Evolutionary conservation across 495 filamentous ascomycete genomes (phyloP).

Genomic region (Pyrenula aspistea): DNA sequence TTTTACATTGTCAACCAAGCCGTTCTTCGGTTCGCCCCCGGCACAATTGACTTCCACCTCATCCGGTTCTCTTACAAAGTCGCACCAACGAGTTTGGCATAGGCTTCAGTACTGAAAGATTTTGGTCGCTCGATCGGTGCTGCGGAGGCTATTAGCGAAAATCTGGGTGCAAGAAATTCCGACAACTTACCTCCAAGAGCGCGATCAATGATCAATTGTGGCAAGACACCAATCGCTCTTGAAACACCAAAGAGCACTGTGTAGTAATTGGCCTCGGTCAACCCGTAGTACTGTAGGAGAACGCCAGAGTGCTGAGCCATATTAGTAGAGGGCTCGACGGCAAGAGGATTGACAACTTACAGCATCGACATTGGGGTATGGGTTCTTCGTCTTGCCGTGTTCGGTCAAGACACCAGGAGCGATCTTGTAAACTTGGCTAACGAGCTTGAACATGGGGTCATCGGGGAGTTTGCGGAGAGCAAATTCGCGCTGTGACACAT

Average conservation of each 20-base stretch:
- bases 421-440: slow-evolving; percentile 99
- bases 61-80: slow-evolving; percentile 62
- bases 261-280: slow-evolving; percentile 99
- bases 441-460: slow-evolving; percentile 98
- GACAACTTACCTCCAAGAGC: slow-evolving; percentile 49
- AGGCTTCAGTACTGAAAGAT: slow-evolving; percentile 94
- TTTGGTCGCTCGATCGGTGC: slow-evolving; percentile 64
- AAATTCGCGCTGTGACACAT: slow-evolving; percentile 93
- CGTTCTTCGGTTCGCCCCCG: not conserved
- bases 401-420: slow-evolving; percentile 94
- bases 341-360: slow-evolving; percentile 28
- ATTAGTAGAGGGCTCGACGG: slow-evolving; percentile 19
- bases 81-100: slow-evolving; percentile 83
- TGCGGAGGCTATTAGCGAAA: too few species aligned
- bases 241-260: slow-evolving; percentile 98
- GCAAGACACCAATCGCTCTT: slow-evolving; percentile 92
- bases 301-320: slow-evolving; percentile 71
- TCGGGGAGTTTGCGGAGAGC: slow-evolving; percentile 83
- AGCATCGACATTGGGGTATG: slow-evolving; percentile 61
- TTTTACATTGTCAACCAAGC: slow-evolving; percentile 8
- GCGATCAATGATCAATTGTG: slow-evolving; percentile 98
- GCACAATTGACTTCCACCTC: not conserved
- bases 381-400: slow-evolving; percentile 99
- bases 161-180: slow-evolving; percentile 54
- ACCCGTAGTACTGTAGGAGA: slow-evolving; percentile 96